Base-by-base conservation (phyloP, 1,139 yeast genomes). In the Debaryomycetaceae sp. region DNA sequence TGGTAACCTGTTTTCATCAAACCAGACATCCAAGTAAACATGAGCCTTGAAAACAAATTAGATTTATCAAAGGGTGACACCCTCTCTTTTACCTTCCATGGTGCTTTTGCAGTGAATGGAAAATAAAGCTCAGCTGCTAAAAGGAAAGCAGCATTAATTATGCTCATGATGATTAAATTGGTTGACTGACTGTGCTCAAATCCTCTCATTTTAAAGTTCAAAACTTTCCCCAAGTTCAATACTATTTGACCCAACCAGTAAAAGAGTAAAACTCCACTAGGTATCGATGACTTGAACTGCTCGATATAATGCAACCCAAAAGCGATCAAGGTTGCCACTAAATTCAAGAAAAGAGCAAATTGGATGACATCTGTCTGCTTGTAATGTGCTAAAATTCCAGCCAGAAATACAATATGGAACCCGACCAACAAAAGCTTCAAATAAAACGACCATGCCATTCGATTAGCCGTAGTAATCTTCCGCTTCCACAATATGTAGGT, bases 11-110 rank as follows among this genome's bases (percentile, higher is more conserved):
- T 77, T 56, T 74, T 82, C 96, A 92, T 91, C 56, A 92, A 70
- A 5, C 83, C 87, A 2, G 91, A 79, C 95, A 92, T 86, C 99
- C 99, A 92, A 33, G 80, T 70, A 60, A 92, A 92, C 0, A 95
- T 81, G 43, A 94, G 69, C 45, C 78, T 75, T 14, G 95, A 81
- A 54, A 91, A 89, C 17, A 89, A 67, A 56, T 91, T 86, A 9
- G 99, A 95, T 30, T 66, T 65, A 53, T 91, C 98, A 47, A 78
- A 81, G 3, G 97, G 95, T 47, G 74, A 59, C 2, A 43, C 40
- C 39, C 69, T 73, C 28, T 63, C 58, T 28, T 69, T 55, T n/a
- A 70, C 66, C 38, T 70, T 71, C 41, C 63, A 59, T 14, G 72
- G 60, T 13, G 67, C 53, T 46, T 48, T 38, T 58, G 79, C 58